A percentile compares a stretch with the other conserved stretches of the same genome.
These are phyloP conservation scores for Suhomyces taliae DNA, from an alignment of 1,139 yeast genomes.

Conservation along the genomic window DNA sequence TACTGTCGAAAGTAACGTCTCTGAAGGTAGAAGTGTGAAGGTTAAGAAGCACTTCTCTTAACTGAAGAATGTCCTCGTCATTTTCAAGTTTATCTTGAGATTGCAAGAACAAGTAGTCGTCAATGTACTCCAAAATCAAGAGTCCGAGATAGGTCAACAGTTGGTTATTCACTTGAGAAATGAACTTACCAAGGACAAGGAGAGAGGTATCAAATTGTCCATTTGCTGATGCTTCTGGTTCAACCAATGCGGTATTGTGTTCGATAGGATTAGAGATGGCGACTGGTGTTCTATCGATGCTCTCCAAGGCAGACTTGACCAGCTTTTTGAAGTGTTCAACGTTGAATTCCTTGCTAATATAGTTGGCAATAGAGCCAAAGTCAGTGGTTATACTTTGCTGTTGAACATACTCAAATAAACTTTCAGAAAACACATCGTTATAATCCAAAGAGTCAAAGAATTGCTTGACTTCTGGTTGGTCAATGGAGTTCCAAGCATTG, in stretches of 20 bases:
- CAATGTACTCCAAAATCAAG: slow-evolving; percentile 27
- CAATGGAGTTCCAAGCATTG: slow-evolving; percentile 13
- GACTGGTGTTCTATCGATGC: slow-evolving; percentile 19
- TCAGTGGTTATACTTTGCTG: slow-evolving; percentile 12
- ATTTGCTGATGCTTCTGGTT: background rate
- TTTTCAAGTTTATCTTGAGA: slow-evolving; percentile 1
- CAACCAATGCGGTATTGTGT: slow-evolving; percentile 37
- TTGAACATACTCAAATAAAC: slow-evolving; percentile 13
- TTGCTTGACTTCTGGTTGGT: slow-evolving; percentile 12
- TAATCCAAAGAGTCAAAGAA: slow-evolving; percentile 8
- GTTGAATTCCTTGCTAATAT: slow-evolving; percentile 12
- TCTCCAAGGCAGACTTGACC: slow-evolving; percentile 13
- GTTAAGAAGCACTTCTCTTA: slow-evolving; percentile 3
- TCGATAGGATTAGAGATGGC: slow-evolving; percentile 50
- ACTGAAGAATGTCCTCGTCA: slow-evolving; percentile 5
- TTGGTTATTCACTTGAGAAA: slow-evolving; percentile 4
- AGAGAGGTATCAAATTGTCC: background rate
- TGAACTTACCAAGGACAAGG: slow-evolving; percentile 13
- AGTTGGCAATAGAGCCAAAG: slow-evolving; percentile 15
- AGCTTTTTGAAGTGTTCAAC: slow-evolving; percentile 8
- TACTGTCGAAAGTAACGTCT: background rate
- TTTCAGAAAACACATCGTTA: slow-evolving; percentile 2
- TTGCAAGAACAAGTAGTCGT: slow-evolving; percentile 26
- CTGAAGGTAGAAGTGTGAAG: background rate
- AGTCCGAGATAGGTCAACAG: slow-evolving; percentile 8